A percentile compares a stretch with the other conserved stretches of the same genome.
These are phyloP conservation scores for Dactylonectria estremocensis DNA, from an alignment of 2,329 filamentous ascomycete species.

Conservation along the genomic window DNA sequence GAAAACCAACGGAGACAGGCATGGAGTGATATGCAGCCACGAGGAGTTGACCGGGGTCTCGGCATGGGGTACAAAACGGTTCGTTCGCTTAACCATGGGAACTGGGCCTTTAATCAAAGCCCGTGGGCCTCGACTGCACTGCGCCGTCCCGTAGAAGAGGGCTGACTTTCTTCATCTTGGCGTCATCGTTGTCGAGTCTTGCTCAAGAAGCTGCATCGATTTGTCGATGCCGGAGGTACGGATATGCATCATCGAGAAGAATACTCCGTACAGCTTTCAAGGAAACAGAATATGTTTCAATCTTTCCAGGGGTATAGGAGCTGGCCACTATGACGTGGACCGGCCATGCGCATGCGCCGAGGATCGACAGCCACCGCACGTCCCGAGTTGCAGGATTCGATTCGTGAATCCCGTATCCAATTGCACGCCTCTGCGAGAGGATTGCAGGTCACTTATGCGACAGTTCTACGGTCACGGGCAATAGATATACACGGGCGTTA, in stretches of 20 bases:
- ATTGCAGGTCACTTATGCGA: background rate
- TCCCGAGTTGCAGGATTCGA: background rate
- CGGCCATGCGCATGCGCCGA: slow-evolving; percentile 9
- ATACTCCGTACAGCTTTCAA: background rate
- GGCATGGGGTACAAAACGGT: slow-evolving; percentile 18
- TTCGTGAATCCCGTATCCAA: background rate
- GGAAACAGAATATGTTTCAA: background rate
- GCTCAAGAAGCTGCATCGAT: background rate
- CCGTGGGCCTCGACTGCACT: background rate
- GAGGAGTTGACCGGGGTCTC: background rate
- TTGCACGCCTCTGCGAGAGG: background rate
- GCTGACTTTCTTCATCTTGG: background rate
- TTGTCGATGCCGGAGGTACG: no score
- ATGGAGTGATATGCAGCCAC: background rate
- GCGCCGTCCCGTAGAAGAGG: slow-evolving; percentile 9
- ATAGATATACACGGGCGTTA: background rate
- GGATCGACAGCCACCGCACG: slow-evolving; percentile 21
- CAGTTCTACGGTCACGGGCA: slow-evolving; percentile 19
- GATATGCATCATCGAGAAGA: slow-evolving; percentile 13
- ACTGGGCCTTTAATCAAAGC: slow-evolving; percentile 29
- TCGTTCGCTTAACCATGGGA: slow-evolving; percentile 26
- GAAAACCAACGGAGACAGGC: background rate
- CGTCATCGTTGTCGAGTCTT: background rate
- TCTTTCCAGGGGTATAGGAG: background rate
- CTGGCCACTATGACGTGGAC: slow-evolving; percentile 27